Conservation (phyloP, 192 early-diverging fungal species). For the Coemansia sp. region DNA sequence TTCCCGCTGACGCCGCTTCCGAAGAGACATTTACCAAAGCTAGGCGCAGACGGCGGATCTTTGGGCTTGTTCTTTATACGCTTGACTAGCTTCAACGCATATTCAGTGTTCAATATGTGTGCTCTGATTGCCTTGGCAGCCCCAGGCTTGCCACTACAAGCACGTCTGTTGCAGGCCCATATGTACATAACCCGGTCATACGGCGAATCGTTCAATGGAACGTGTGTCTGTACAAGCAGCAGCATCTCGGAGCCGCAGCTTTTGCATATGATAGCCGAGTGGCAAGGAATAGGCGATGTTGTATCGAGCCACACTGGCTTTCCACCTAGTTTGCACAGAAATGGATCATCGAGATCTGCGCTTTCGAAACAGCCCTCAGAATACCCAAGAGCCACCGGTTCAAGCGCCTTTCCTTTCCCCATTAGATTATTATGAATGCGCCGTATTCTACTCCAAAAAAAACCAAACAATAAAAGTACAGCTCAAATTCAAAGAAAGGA, state of each 20-base stretch:
- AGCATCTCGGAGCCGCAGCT: conserved; percentile 65
- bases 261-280: conserved; percentile 46
- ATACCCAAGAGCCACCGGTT: conserved; percentile 29
- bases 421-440: background rate
- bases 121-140: conserved; percentile 65
- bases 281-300: conserved; percentile 23
- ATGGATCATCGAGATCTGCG: conserved; percentile 19
- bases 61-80: conserved; percentile 23
- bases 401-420: background rate
- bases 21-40: background rate
- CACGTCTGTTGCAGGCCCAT: conserved; percentile 75
- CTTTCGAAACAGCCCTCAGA: conserved; percentile 32
- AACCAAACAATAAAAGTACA: no score
- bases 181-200: conserved; percentile 80
- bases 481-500: no score
- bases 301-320: conserved; percentile 40
- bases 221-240: conserved; percentile 74
- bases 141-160: conserved; percentile 69
- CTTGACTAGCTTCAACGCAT: conserved; percentile 59
- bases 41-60: background rate
- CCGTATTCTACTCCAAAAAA: background rate
- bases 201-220: conserved; percentile 67
- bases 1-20: background rate
- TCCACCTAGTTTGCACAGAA: conserved; percentile 38
- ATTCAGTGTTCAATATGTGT: conserved; percentile 66